Base-by-base conservation (phyloP, 2,329 filamentous ascomycete species). In the Pseudopyricularia cyperi region DNA sequence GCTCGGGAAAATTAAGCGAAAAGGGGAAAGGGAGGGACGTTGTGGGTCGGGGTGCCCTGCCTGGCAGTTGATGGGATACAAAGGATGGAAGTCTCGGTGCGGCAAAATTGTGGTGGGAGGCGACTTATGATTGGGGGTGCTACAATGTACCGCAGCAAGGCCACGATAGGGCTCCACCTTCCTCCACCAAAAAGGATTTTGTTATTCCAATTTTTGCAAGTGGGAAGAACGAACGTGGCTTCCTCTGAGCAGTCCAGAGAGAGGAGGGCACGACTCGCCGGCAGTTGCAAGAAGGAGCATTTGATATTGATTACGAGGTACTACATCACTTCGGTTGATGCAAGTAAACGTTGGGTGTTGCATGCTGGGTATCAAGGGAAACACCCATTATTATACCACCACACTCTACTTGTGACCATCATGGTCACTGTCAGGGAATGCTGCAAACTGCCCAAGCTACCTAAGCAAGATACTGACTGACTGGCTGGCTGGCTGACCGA, bases 1-100 rank as follows among this genome's bases (percentile, higher is more conserved):
- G 9, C 28, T 46, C 66, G 61, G n/a, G 59, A 57, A 57, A 59
- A 61, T 60, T 61, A 60, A 57, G 60, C 60, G 59, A 64, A 53
- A 56, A 46, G 44, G 48, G 56, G 59, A 59, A 59, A 61, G 63
- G 60, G 59, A 61, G 63, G 60, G 61, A 58, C 15, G 19, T 3
- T 19, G 61, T 60, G 57, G 60, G 49, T 51, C 26, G n/a, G 9
- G 35, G 28, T 4, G 28, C 28, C 28, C 19, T 47, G 33, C 34
- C 35, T 39, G 17, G 34, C 37, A 22, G 37, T 42, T 19, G 17
- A 5, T 42, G 37, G 37, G n/a, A n/a, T n/a, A n/a, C n/a, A n/a
- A n/a, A n/a, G 22, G 37, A 19, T 7, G 37, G 37, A 42, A 42
- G 37, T 42, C 22, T n/a, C 37, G 37, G 37, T 42, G 37, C 37